These are phyloP conservation scores for Fusarium keratoplasticum DNA, from an alignment of 2,329 filamentous ascomycete genomes.

Conservation along the genomic window DNA sequence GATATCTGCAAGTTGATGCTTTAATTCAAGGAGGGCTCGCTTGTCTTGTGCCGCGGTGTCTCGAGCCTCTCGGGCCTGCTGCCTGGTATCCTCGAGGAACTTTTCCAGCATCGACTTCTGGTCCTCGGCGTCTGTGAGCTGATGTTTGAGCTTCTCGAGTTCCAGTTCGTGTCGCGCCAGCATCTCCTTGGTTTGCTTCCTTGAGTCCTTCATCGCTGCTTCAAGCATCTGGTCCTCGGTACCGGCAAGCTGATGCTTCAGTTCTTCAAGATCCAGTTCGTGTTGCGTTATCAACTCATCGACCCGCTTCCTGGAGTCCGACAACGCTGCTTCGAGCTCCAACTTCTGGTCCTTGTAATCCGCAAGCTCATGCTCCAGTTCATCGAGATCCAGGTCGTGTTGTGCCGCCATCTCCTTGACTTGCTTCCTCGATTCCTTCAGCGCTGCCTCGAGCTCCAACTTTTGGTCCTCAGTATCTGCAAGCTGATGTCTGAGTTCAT, in stretches of 20 bases:
- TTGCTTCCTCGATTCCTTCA: not conserved
- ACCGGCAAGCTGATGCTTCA: not conserved
- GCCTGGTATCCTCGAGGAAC: not conserved
- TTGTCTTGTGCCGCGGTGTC: not conserved
- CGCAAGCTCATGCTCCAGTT: not conserved
- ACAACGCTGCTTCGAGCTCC: not conserved
- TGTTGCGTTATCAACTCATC: not conserved
- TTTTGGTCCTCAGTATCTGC: not conserved
- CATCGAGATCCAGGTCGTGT: not conserved
- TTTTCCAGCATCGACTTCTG: not conserved
- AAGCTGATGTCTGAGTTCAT: not conserved
- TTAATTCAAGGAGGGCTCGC: not conserved
- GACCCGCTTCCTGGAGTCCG: not conserved
- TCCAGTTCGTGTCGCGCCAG: not conserved
- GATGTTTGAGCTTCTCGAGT: not conserved
- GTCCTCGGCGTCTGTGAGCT: not conserved
- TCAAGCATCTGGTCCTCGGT: not conserved
- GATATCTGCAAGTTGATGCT: not conserved
- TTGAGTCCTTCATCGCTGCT: not conserved
- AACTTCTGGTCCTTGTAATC: not conserved
- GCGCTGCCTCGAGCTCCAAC: not conserved
- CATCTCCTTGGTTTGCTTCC: not conserved
- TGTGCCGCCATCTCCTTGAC: not conserved
- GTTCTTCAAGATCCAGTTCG: not conserved
- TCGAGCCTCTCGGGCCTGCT: not conserved